Conservation (phyloP, 352 stramenopile genomes). For the Phytophthora europaea region DNA sequence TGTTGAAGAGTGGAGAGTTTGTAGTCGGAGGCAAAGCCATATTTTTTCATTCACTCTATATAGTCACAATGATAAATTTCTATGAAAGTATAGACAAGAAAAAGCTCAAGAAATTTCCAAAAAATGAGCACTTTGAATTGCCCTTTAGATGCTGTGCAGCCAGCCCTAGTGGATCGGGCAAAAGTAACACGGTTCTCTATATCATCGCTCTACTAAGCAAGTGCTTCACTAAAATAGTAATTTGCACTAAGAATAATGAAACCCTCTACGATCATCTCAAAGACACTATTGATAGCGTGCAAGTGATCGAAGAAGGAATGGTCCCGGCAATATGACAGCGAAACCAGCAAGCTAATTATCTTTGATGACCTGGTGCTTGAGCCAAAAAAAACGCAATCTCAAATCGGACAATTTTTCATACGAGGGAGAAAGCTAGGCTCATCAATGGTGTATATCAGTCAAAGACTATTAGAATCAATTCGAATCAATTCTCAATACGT, state of each 20-base stretch:
- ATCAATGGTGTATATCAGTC: slow-evolving; percentile 24
- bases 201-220: slow-evolving; percentile 28
- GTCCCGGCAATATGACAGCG: slow-evolving; percentile 19
- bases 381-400: slow-evolving; percentile 15
- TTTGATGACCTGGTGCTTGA: slow-evolving; percentile 19
- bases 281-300: slow-evolving; percentile 19
- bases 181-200: slow-evolving; percentile 20
- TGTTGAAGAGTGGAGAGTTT: not conserved
- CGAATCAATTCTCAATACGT: slow-evolving; percentile 28
- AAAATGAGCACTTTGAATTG: slow-evolving; percentile 28
- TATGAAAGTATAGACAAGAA: slow-evolving; percentile 21
- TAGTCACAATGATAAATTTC: slow-evolving; percentile 23
- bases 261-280: slow-evolving; percentile 31
- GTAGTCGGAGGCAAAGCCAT: slow-evolving; percentile 27
- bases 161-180: slow-evolving; percentile 9
- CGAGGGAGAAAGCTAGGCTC: too few relatives aligned
- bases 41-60: slow-evolving; percentile 18
- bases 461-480: slow-evolving; percentile 31
- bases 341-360: slow-evolving; percentile 23
- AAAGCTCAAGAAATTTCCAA: slow-evolving; percentile 24
- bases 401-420: slow-evolving; percentile 22
- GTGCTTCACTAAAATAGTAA: slow-evolving; percentile 26
- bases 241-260: slow-evolving; percentile 26
- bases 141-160: slow-evolving; percentile 7
- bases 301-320: slow-evolving; percentile 20